A percentile compares a stretch with the other conserved stretches of the same genome.
Conservation (phyloP, 306 rosid species). For the Ammopiptanthus mongolicus region DNA sequence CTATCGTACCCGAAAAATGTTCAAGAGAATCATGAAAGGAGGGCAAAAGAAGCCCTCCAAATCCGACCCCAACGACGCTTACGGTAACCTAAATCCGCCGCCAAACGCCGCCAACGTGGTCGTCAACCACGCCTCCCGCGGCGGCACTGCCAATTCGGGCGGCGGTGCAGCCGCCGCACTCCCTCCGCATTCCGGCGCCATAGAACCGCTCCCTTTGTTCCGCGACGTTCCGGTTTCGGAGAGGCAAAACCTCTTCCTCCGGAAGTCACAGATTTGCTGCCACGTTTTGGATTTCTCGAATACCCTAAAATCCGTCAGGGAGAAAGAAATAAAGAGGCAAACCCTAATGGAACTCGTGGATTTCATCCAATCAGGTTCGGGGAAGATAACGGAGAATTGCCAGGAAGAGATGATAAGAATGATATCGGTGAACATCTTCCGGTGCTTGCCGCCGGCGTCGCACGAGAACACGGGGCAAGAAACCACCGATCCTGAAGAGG, state of each 20-base stretch:
- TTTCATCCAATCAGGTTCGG: slow-evolving; percentile 81
- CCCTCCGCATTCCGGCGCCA: slow-evolving; percentile 55
- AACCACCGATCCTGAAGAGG: slow-evolving; percentile 79
- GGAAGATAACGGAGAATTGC: slow-evolving; percentile 76
- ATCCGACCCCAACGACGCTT: slow-evolving; percentile 73
- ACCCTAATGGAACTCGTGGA: slow-evolving; percentile 85
- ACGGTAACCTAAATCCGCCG: too few species aligned
- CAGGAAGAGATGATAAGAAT: slow-evolving; percentile 89
- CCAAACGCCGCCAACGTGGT: slow-evolving; percentile 53
- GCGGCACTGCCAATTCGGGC: slow-evolving; percentile 26
- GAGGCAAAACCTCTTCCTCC: slow-evolving; percentile 59
- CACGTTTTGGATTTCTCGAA: slow-evolving; percentile 66
- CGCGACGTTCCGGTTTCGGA: slow-evolving; percentile 67
- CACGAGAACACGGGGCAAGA: slow-evolving; percentile 89
- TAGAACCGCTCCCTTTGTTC: slow-evolving; percentile 69
- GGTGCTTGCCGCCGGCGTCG: slow-evolving; percentile 79
- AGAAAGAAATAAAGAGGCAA: slow-evolving; percentile 89
- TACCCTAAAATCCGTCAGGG: slow-evolving; percentile 60
- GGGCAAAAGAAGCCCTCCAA: slow-evolving; percentile 84
- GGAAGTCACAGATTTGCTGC: slow-evolving; percentile 69
- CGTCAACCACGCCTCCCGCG: slow-evolving; percentile 70
- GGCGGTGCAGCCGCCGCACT: background rate
- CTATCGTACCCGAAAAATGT: too few species aligned
- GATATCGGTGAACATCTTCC: slow-evolving; percentile 82
- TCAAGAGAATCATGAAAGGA: slow-evolving; percentile 81